These are phyloP conservation scores for Aureobasidium zeae DNA, from an alignment of 2,329 filamentous ascomycete genomes.

Conservation along the genomic window DNA sequence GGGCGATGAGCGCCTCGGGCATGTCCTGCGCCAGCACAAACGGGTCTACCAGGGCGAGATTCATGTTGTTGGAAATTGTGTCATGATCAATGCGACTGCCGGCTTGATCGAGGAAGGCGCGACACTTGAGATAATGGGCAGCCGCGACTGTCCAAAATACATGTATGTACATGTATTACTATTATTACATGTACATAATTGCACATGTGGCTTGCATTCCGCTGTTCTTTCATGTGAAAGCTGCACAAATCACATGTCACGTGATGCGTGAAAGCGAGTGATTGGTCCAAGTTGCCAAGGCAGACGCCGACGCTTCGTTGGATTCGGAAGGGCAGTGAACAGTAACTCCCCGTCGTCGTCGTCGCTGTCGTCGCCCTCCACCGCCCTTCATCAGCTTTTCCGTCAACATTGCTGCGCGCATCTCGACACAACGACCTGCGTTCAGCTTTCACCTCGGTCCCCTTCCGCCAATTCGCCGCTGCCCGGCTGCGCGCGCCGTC, in stretches of 20 bases:
- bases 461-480: slow-evolving; percentile 2
- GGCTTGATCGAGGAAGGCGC: too few relatives aligned
- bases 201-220: too few relatives aligned
- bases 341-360: slow-evolving; percentile 9
- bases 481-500: slow-evolving; percentile 13
- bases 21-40: slow-evolving; percentile 72
- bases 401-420: slow-evolving; percentile 4
- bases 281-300: neutral
- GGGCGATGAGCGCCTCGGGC: slow-evolving; percentile 80
- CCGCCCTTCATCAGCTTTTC: neutral
- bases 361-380: neutral
- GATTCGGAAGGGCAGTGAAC: too few relatives aligned
- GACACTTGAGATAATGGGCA: too few relatives aligned
- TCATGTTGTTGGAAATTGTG: too few relatives aligned
- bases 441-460: neutral
- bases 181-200: too few relatives aligned
- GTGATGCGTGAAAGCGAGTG: neutral
- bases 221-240: too few relatives aligned
- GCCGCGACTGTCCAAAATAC: too few relatives aligned
- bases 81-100: too few relatives aligned
- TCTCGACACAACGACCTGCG: slow-evolving; percentile 1
- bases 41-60: slow-evolving; percentile 62
- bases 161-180: too few relatives aligned
- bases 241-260: too few relatives aligned
- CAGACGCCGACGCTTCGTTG: neutral